Evolutionary conservation across 2,329 filamentous ascomycete species (phyloP), one percentile per base, ranked within the genome.

Genomic region (Pyricularia sp.): DNA sequence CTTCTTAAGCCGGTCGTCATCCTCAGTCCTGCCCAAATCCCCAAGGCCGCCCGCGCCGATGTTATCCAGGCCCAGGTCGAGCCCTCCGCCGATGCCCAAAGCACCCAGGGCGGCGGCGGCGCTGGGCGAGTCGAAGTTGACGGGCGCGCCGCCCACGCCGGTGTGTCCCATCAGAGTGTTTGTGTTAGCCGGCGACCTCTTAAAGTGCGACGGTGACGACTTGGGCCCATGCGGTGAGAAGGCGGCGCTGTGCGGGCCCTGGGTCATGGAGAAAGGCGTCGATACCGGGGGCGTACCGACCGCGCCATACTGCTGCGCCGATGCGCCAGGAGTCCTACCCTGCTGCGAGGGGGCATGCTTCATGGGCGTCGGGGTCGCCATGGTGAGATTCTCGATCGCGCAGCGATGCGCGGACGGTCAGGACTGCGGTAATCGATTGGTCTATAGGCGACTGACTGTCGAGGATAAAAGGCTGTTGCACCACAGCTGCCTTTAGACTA

Each of bases 281-380:
- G 88, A 89, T 28, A 88, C 87, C n/a, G 87, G 87, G 17, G 88
- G 88, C 6, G 88, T 90, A 3, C 85, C 86, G 5, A 80, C 85
- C 2, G 84, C 81, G 69, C 83, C 77, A 23, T 79, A 76, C 58
- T 79, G 76, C 2, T 73, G 76, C 72, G 86, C 84, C 23, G 81
- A 83, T 4, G 42, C 42, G 42, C 42, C 42, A 9, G 82, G 83
- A 3, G 82, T 84, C 50, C 79, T 78, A n/a, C 82, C 82, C 75
- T 84, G 82, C 72, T 83, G 82, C 17, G 85, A 87, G 61, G 83
- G 78, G 6, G 73, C 75, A 42, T 82, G 80, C 76, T 84, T 85
- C 76, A 82, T 82, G 11, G 83, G 77, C 9, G 83, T 85, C 11
- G 84, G 82, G 0, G 83, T 85, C 31, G 83, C 78, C 83, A 85